Conservation (phyloP, 805 yeast genomes). For the Saccharomycopsis vini region DNA sequence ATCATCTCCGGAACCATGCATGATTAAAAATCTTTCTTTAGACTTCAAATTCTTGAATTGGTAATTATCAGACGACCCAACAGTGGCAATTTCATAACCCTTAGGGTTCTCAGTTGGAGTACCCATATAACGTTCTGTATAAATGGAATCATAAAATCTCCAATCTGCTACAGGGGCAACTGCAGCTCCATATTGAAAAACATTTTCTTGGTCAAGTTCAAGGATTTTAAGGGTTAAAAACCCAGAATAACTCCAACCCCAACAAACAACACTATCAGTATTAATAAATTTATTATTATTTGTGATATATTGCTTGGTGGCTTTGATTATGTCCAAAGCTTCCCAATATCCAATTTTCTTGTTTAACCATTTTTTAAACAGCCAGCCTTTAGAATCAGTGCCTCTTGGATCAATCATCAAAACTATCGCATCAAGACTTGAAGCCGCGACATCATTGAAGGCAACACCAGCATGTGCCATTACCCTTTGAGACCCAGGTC, state of each 20-base stretch:
- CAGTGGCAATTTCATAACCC: constrained; percentile 54
- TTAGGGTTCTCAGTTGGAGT: constrained; percentile 57
- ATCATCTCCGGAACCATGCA: constrained; percentile 98
- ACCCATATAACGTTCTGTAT: constrained; percentile 93
- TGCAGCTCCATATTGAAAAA: constrained; percentile 82
- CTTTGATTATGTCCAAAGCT: constrained; percentile 54
- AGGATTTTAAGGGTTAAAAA: constrained; percentile 83
- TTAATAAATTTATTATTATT: constrained; percentile 49
- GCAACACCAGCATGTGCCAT: constrained; percentile 38
- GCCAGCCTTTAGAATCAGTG: constrained; percentile 75
- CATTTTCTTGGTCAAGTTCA: constrained; percentile 67
- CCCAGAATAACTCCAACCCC: constrained; percentile 99
- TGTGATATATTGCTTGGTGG: constrained; percentile 41
- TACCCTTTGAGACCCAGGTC: constrained; percentile 67
- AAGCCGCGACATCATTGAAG: constrained; percentile 51
- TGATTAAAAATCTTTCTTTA: constrained; percentile 62
- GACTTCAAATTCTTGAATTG: constrained; percentile 38
- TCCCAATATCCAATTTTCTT: constrained; percentile 65
- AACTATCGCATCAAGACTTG: constrained; percentile 51
- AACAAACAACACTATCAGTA: constrained; percentile 60
- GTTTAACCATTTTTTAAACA: constrained; percentile 45
- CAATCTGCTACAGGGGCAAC: constrained; percentile 98
- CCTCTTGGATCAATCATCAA: constrained; percentile 74
- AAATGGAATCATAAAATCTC: constrained; percentile 83
- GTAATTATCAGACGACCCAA: constrained; percentile 24